Conservation (phyloP, 2,329 filamentous ascomycete genomes). For the Phaeosphaeriaceae sp. region DNA sequence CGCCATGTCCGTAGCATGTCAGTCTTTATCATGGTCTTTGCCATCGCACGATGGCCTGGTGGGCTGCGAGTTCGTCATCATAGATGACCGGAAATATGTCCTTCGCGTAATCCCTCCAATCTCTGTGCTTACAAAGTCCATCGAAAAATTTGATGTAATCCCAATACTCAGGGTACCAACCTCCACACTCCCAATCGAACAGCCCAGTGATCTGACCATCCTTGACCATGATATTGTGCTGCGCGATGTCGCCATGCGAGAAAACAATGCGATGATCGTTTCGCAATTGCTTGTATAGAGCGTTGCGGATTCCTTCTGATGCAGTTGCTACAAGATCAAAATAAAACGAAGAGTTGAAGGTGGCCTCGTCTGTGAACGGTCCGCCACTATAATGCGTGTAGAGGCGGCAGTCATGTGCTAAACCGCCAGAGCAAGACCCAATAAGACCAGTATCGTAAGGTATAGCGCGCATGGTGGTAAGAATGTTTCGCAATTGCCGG, state of each 20-base stretch:
- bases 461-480: slow-evolving; percentile 11
- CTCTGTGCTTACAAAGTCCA: slow-evolving; percentile 3
- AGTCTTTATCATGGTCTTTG: slow-evolving; percentile 9
- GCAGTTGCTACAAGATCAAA: slow-evolving; percentile 10
- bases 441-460: slow-evolving; percentile 4
- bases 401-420: slow-evolving; percentile 6
- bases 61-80: slow-evolving; percentile 7
- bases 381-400: slow-evolving; percentile 7
- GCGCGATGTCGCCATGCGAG: slow-evolving; percentile 19
- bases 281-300: slow-evolving; percentile 6
- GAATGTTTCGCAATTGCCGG: slow-evolving; percentile 10
- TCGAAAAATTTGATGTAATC: slow-evolving; percentile 20
- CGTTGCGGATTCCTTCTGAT: slow-evolving; percentile 5
- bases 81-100: slow-evolving; percentile 8
- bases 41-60: slow-evolving; percentile 11
- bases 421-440: slow-evolving; percentile 12
- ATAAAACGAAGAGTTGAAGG: slow-evolving; percentile 9
- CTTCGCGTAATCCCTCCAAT: slow-evolving; percentile 10
- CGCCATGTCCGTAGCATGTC: no score
- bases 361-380: slow-evolving; percentile 9
- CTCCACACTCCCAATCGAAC: slow-evolving; percentile 19
- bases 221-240: slow-evolving; percentile 21
- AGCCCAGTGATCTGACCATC: slow-evolving; percentile 13
- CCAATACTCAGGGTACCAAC: slow-evolving; percentile 23
- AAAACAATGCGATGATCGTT: slow-evolving; percentile 19